Percentiles rank a stretch among this genome's conserved stretches.
Conservation (phyloP, 2,329 filamentous ascomycete species). For the Colletotrichum echinochloae region DNA sequence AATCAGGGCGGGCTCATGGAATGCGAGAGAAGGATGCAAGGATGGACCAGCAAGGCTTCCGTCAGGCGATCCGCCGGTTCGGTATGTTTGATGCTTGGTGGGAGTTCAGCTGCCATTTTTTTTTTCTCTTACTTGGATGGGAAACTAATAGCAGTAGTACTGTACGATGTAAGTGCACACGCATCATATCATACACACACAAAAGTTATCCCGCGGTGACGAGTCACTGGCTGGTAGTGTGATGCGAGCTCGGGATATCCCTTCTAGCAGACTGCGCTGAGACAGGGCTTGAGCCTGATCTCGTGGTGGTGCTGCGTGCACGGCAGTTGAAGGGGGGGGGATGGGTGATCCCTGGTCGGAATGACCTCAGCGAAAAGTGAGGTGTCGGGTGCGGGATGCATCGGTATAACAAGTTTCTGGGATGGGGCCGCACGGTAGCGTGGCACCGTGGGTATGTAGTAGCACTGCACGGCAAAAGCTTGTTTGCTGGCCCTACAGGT, state of each 20-base stretch:
- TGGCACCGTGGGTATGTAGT: too few species aligned
- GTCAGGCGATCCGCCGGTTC: slow-evolving; percentile 34
- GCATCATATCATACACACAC: background rate
- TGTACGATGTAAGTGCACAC: background rate
- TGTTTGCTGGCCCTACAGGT: slow-evolving; percentile 9
- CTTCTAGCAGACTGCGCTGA: slow-evolving; percentile 17
- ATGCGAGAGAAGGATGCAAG: slow-evolving; percentile 12
- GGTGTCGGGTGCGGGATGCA: slow-evolving; percentile 10
- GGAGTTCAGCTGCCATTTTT: background rate
- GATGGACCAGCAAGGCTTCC: slow-evolving; percentile 30
- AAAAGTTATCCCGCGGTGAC: slow-evolving; percentile 4
- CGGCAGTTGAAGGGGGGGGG: background rate
- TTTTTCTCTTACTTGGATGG: background rate
- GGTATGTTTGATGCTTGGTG: slow-evolving; percentile 13
- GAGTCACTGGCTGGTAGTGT: slow-evolving; percentile 14
- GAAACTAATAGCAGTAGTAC: too few species aligned
- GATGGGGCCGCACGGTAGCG: slow-evolving; percentile 1
- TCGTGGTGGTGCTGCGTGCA: slow-evolving; percentile 20
- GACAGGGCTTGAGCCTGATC: slow-evolving; percentile 34
- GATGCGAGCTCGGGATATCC: slow-evolving; percentile 36
- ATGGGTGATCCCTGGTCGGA: slow-evolving; percentile 5
- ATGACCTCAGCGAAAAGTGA: slow-evolving; percentile 4
- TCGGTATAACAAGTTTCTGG: slow-evolving; percentile 3
- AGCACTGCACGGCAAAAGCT: background rate
- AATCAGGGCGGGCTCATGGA: background rate